phyloP scores from a whole-genome alignment of 2,329 filamentous ascomycete genomes.

The Colletotrichum destructivum region DNA sequence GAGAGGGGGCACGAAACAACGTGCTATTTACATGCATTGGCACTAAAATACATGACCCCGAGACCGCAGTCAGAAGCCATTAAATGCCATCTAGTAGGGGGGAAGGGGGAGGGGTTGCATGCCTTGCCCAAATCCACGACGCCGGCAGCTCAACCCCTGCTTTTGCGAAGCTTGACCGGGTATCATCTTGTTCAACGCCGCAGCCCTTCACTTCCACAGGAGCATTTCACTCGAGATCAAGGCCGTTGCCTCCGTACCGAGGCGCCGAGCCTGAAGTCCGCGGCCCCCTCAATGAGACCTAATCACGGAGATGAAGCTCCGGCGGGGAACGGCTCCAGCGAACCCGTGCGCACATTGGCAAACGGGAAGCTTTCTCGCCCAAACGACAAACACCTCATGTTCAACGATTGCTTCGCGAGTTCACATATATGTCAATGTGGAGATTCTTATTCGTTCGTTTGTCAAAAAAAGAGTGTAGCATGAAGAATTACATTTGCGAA shows the following conservation, averaged over 20 bases:
- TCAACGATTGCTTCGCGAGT: not conserved
- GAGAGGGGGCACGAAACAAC: not conserved
- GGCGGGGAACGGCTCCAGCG: not conserved
- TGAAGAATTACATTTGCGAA: constrained; percentile 26
- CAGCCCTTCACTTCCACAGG: not conserved
- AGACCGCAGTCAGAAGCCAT: not conserved
- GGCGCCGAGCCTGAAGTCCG: not conserved
- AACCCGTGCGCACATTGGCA: too few species aligned
- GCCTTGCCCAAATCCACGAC: not conserved
- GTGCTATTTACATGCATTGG: too few species aligned
- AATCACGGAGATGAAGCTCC: not conserved
- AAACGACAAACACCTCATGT: not conserved
- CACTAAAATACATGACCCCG: too few species aligned
- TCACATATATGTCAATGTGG: constrained; percentile 23
- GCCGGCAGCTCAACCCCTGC: not conserved
- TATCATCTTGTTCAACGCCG: not conserved
- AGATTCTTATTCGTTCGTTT: constrained; percentile 39
- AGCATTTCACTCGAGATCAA: not conserved
- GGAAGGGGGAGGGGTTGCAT: not conserved
- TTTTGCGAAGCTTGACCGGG: not conserved
- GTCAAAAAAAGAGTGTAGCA: constrained; percentile 29
- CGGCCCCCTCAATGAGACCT: not conserved
- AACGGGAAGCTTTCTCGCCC: not conserved
- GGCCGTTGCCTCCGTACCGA: not conserved
- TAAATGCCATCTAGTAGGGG: too few species aligned